Evolutionary conservation across 805 yeast species (phyloP).

Genomic region (Yarrowia keelungensis): DNA sequence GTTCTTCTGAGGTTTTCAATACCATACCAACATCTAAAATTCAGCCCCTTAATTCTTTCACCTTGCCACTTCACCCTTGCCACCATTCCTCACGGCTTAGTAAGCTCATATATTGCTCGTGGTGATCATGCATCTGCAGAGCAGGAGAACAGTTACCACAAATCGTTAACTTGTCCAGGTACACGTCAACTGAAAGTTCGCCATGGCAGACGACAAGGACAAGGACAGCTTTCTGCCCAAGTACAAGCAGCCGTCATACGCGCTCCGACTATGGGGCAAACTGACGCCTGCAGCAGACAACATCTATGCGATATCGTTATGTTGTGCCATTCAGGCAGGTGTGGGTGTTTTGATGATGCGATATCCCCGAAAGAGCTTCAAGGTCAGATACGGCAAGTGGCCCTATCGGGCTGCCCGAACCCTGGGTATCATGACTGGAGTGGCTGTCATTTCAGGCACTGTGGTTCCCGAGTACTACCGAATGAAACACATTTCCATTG

Average conservation of each 20-base stretch:
- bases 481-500: slow-evolving; percentile 52
- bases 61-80: too few relatives aligned
- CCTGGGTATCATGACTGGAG: neutral
- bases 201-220: slow-evolving; percentile 28
- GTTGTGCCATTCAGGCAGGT: slow-evolving; percentile 61
- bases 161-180: too few relatives aligned
- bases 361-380: slow-evolving; percentile 41
- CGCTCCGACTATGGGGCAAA: slow-evolving; percentile 71
- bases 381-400: slow-evolving; percentile 12
- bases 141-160: neutral
- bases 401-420: slow-evolving; percentile 3
- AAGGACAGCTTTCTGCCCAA: slow-evolving; percentile 23
- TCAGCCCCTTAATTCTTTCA: too few relatives aligned
- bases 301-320: slow-evolving; percentile 58
- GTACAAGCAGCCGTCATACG: slow-evolving; percentile 58
- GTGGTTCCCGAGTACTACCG: slow-evolving; percentile 62
- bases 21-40: too few relatives aligned
- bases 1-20: too few relatives aligned
- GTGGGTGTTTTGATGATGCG: slow-evolving; percentile 54
- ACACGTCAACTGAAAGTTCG: too few relatives aligned
- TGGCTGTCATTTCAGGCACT: neutral
- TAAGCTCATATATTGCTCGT: slow-evolving; percentile 28
- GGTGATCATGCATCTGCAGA: slow-evolving; percentile 25
- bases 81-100: neutral
- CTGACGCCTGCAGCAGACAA: slow-evolving; percentile 76